A percentile compares a stretch with the other conserved stretches of the same genome.
phyloP scores from a whole-genome alignment of 164 flowering plant species.

The Kalanchoe fedtschenkoi region DNA sequence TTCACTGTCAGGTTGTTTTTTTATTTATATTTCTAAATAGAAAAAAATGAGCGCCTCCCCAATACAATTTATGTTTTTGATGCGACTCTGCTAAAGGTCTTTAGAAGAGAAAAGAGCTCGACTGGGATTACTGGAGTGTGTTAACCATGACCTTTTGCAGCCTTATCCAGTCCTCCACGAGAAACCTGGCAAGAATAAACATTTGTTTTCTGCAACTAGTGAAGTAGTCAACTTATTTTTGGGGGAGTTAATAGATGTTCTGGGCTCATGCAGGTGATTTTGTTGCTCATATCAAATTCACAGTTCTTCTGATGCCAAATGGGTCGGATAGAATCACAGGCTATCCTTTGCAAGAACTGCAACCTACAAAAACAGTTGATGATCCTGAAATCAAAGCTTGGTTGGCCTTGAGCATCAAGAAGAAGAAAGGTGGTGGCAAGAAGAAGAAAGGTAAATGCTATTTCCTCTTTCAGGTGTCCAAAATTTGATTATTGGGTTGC shows the following conservation, averaged over 20 bases:
- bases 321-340: slow-evolving; percentile 86
- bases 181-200: slow-evolving; percentile 53
- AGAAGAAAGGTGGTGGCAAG: slow-evolving; percentile 95
- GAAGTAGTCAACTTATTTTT: neutral
- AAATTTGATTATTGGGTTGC: neutral
- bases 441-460: slow-evolving; percentile 70
- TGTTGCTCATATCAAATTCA: slow-evolving; percentile 91
- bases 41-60: neutral
- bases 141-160: slow-evolving; percentile 86
- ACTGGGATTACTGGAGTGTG: slow-evolving; percentile 85
- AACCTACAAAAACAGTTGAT: slow-evolving; percentile 58
- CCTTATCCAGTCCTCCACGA: slow-evolving; percentile 97
- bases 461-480: neutral
- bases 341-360: slow-evolving; percentile 68
- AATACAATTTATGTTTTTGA: neutral
- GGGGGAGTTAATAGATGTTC: neutral
- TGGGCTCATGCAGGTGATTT: slow-evolving; percentile 51
- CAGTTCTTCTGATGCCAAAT: slow-evolving; percentile 91
- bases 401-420: slow-evolving; percentile 70
- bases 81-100: slow-evolving; percentile 32
- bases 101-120: slow-evolving; percentile 95
- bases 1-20: slow-evolving; percentile 65
- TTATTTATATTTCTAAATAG: neutral
- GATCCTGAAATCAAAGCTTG: slow-evolving; percentile 94
- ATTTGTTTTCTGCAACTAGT: neutral